Evolutionary conservation across 2,329 filamentous ascomycete genomes (phyloP).

Genomic region (Cytospora schulzeri): DNA sequence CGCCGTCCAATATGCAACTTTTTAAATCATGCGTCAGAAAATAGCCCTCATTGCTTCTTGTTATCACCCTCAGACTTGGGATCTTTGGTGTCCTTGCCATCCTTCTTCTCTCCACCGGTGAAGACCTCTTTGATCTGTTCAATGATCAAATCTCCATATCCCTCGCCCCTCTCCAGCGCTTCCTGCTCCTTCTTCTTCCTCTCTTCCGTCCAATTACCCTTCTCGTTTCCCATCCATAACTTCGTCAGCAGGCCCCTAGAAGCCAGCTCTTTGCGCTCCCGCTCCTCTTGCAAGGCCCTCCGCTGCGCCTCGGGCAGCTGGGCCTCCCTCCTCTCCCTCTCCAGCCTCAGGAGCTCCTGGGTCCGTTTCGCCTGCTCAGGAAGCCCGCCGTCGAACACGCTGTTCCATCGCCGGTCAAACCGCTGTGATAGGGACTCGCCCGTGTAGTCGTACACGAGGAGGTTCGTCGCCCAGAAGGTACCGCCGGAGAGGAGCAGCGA

Average conservation of each 20-base stretch:
- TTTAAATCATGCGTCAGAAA: not conserved
- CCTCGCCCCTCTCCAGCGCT: slow-evolving; percentile 58
- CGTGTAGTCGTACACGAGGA: slow-evolving; percentile 59
- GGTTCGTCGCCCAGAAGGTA: slow-evolving; percentile 56
- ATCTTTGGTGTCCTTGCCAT: slow-evolving; percentile 33
- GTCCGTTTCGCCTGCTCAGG: slow-evolving; percentile 57
- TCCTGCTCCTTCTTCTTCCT: slow-evolving; percentile 53
- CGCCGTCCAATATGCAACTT: slow-evolving; percentile 17
- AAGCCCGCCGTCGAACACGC: slow-evolving; percentile 55
- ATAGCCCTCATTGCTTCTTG: slow-evolving; percentile 24
- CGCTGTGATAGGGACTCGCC: slow-evolving; percentile 55
- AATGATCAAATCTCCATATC: slow-evolving; percentile 57
- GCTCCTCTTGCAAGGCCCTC: slow-evolving; percentile 35
- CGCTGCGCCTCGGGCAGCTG: slow-evolving; percentile 37
- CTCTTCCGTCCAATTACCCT: slow-evolving; percentile 56
- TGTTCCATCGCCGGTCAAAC: slow-evolving; percentile 45
- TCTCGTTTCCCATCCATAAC: slow-evolving; percentile 62
- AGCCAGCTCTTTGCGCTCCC: slow-evolving; percentile 27
- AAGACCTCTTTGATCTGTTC: slow-evolving; percentile 60
- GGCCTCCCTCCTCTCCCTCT: slow-evolving; percentile 43
- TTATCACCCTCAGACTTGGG: slow-evolving; percentile 35
- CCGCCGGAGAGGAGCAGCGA: slow-evolving; percentile 52
- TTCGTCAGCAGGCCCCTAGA: slow-evolving; percentile 42
- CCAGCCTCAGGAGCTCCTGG: slow-evolving; percentile 50
- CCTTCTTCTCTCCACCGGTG: slow-evolving; percentile 34